phyloP scores from a whole-genome alignment of 2,329 filamentous ascomycete species.

The Lachnellula subtilissima region DNA sequence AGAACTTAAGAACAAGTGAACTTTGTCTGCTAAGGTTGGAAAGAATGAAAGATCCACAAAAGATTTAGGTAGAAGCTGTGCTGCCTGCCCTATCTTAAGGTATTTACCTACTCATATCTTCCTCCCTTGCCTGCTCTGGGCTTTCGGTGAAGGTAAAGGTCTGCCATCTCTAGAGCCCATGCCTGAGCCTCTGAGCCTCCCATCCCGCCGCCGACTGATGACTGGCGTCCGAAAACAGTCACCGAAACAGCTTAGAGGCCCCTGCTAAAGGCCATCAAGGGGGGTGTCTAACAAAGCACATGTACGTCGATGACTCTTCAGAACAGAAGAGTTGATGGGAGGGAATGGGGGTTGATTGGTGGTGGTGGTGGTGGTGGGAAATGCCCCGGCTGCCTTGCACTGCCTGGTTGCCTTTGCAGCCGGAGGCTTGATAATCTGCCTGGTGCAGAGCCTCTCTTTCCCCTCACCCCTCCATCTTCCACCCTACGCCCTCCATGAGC shows the following conservation, averaged over 20 bases:
- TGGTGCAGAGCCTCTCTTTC: conserved; percentile 12
- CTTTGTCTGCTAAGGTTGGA: neutral
- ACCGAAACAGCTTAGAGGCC: neutral
- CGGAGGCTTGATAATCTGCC: conserved; percentile 10
- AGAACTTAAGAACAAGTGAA: neutral
- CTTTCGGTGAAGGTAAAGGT: neutral
- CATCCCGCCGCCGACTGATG: neutral
- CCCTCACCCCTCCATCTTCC: neutral
- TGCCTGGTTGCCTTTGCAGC: conserved; percentile 12
- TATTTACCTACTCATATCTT: neutral
- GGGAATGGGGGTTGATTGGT: neutral
- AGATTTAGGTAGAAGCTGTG: neutral
- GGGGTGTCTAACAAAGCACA: neutral
- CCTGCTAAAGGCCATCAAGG: neutral
- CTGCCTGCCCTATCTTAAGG: neutral
- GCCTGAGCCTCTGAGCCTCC: neutral
- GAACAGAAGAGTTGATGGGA: neutral
- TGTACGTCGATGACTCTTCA: conserved; percentile 1
- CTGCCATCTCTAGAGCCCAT: neutral
- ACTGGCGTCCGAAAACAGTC: neutral
- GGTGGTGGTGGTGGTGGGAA: neutral
- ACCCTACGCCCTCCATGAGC: neutral
- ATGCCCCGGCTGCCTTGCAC: conserved; percentile 5
- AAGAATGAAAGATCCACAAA: neutral
- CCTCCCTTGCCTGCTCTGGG: neutral